Evolutionary conservation across 352 stramenopile genomes (phyloP), one percentile per base, ranked within the genome.

Genomic region (Phytophthora aleatoria): DNA sequence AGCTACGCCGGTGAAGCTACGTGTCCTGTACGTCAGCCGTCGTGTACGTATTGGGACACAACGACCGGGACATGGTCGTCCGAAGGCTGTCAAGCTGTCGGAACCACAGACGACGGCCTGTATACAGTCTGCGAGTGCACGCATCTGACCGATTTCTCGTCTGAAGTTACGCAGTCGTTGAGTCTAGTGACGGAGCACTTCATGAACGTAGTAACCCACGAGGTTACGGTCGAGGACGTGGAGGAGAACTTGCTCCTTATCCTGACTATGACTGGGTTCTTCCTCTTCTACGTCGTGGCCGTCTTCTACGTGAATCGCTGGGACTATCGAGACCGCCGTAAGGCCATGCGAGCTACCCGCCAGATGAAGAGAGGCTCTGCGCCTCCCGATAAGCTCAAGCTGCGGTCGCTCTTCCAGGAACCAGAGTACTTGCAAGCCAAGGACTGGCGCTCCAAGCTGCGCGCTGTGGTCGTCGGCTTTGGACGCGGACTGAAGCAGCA

Each of bases 41-140:
- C 50, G 47, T 92, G 83, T 42, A 78, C 69, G 0, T 92, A 91
- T 64, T 92, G 83, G 83, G 65, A 89, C 58, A 36, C 61, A 0
- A 39, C 30, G 3, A 73, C 57, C 36, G 74, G 67, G 13, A 61
- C 53, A 3, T 92, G 83, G 83, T 90, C 83, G 0, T 84, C 83
- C 1, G 69, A 87, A 2, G 83, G 83, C 3, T 92, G 83, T 39
- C 31, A 49, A 24, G 72, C 76, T 7, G 76, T 74, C 7, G 81
- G 77, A 11, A 89, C 76, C 8, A 89, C 77, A 2, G 74, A 76
- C 27, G 76, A 91, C 28, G 77, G 77, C 1, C 64, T 81, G n/a
- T 91, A 90, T 48, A 92, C 79, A 27, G 86, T 90, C 28, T 92
- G 83, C 48, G 75, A 87, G 47, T 92, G 83, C 57, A 87, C 71